These are phyloP conservation scores for Periconia sp. DNA, from an alignment of 2,329 filamentous ascomycete species.

Conservation along the genomic window DNA sequence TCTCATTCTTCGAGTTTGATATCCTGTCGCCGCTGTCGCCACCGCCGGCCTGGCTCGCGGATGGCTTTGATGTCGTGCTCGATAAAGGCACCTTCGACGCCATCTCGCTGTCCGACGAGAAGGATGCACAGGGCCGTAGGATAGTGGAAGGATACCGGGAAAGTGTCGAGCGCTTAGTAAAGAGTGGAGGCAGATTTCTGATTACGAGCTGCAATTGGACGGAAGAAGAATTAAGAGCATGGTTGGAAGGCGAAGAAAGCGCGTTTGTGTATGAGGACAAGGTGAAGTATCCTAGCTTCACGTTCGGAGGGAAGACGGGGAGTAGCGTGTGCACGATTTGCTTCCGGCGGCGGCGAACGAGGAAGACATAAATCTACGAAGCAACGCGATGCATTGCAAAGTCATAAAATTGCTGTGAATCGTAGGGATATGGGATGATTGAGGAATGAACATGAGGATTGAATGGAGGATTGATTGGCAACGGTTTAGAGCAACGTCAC, in stretches of 20 bases:
- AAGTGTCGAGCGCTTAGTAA: conserved; percentile 69
- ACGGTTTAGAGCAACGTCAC: neutral
- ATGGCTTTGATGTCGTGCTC: conserved; percentile 85
- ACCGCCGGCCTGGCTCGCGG: conserved; percentile 58
- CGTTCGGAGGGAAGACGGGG: conserved; percentile 84
- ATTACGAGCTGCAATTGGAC: conserved; percentile 99
- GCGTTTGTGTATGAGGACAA: conserved; percentile 64
- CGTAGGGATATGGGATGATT: too few relatives aligned
- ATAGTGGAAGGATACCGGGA: conserved; percentile 75
- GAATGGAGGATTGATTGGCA: neutral
- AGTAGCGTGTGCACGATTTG: conserved; percentile 87
- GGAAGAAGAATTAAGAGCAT: conserved; percentile 76
- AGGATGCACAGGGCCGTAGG: conserved; percentile 55
- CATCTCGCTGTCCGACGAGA: conserved; percentile 71
- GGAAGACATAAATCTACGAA: neutral
- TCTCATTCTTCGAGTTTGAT: conserved; percentile 58
- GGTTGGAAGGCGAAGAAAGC: conserved; percentile 65
- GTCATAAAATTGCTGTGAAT: too few relatives aligned
- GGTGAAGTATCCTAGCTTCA: conserved; percentile 82
- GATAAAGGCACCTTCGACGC: conserved; percentile 99
- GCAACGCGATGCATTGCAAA: too few relatives aligned
- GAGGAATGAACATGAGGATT: too few relatives aligned
- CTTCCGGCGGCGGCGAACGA: conserved; percentile 59
- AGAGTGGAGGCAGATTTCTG: conserved; percentile 70
- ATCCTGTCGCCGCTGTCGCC: conserved; percentile 46